phyloP scores from a whole-genome alignment of 2,329 filamentous ascomycete genomes.

The Claviceps purpurea region DNA sequence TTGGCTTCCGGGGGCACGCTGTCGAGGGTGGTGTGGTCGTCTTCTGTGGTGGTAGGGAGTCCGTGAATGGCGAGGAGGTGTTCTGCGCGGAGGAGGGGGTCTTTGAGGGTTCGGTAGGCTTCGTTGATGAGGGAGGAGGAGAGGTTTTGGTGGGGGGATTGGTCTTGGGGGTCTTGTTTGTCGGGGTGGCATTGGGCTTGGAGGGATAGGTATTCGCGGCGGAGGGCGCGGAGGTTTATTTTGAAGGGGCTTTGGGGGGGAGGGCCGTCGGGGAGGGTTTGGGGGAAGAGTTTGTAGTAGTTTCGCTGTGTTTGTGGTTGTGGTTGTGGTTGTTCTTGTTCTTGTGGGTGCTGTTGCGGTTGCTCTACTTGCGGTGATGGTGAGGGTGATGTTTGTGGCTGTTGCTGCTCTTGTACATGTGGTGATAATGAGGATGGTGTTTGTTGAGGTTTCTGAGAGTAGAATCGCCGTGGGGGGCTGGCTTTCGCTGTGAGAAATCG shows the following conservation, averaged over 20 bases:
- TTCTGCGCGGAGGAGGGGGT: slow-evolving; percentile 73
- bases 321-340: too few relatives aligned
- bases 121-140: slow-evolving; percentile 77
- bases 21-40: not conserved
- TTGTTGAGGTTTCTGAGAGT: not conserved
- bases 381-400: not conserved
- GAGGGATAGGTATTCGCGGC: slow-evolving; percentile 73
- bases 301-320: slow-evolving; percentile 22
- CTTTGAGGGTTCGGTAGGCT: slow-evolving; percentile 72
- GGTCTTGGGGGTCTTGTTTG: slow-evolving; percentile 44
- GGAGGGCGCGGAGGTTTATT: slow-evolving; percentile 56
- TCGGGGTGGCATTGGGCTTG: slow-evolving; percentile 71
- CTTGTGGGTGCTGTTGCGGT: not conserved
- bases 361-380: not conserved
- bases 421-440: not conserved
- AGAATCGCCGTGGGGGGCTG: not conserved
- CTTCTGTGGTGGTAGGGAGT: not conserved
- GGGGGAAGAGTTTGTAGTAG: slow-evolving; percentile 81
- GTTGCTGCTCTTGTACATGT: not conserved
- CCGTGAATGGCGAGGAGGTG: slow-evolving; percentile 64
- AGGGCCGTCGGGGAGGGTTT: slow-evolving; percentile 61
- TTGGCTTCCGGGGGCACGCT: slow-evolving; percentile 66
- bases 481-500: not conserved
- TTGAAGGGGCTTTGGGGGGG: slow-evolving; percentile 66
- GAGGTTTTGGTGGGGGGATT: slow-evolving; percentile 67